Evolutionary conservation across 2,329 filamentous ascomycete species (phyloP).

Genomic region (Trichoderma hamatum): DNA sequence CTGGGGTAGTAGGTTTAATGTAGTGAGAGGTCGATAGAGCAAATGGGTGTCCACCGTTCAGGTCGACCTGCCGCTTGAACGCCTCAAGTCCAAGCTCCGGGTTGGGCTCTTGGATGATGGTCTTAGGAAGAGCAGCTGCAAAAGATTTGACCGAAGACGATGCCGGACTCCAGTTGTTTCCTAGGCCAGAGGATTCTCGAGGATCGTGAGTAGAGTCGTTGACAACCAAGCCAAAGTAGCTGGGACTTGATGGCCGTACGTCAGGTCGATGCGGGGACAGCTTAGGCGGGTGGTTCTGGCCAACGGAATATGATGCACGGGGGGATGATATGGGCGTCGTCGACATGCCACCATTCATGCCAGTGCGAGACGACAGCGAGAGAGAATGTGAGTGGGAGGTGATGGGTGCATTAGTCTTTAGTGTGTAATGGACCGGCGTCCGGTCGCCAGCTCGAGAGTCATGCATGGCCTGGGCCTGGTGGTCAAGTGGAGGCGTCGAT

Average conservation of each 20-base stretch:
- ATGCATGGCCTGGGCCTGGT: slow-evolving; percentile 35
- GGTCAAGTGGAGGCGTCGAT: slow-evolving; percentile 22
- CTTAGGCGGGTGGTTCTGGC: slow-evolving; percentile 57
- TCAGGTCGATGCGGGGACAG: slow-evolving; percentile 49
- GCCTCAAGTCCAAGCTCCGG: slow-evolving; percentile 84
- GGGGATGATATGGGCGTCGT: slow-evolving; percentile 58
- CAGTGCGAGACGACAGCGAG: slow-evolving; percentile 47
- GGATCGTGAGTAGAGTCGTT: slow-evolving; percentile 60
- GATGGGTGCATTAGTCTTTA: slow-evolving; percentile 49
- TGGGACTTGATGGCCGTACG: slow-evolving; percentile 66
- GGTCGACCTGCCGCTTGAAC: slow-evolving; percentile 73
- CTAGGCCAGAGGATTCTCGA: slow-evolving; percentile 66
- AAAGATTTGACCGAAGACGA: slow-evolving; percentile 73
- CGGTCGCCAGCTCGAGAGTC: slow-evolving; percentile 42
- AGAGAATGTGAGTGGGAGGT: slow-evolving; percentile 40
- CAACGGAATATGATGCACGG: slow-evolving; percentile 55
- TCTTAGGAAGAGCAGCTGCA: slow-evolving; percentile 67
- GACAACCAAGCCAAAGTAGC: slow-evolving; percentile 81
- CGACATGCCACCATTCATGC: slow-evolving; percentile 45
- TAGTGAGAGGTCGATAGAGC: slow-evolving; percentile 50
- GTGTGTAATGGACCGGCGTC: slow-evolving; percentile 47
- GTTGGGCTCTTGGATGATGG: slow-evolving; percentile 73
- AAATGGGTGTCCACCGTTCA: slow-evolving; percentile 53
- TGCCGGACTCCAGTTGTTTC: slow-evolving; percentile 74
- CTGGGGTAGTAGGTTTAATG: slow-evolving; percentile 37